Conservation (phyloP, 2,329 filamentous ascomycete genomes). For the Pseudocercospora musae region DNA sequence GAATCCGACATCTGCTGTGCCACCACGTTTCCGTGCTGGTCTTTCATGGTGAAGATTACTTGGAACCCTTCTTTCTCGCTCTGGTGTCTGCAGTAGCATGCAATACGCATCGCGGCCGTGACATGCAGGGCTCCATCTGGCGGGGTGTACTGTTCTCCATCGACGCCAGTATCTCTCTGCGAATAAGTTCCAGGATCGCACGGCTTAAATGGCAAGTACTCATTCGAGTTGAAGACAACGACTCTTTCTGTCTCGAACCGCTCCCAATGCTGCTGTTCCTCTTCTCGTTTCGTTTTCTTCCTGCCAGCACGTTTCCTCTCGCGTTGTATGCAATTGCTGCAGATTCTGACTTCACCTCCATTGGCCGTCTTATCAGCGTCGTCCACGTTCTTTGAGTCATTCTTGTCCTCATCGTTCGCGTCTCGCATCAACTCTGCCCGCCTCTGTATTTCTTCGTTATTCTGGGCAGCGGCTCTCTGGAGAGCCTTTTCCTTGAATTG, state of each 20-base stretch:
- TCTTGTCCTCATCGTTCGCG: constrained; percentile 41
- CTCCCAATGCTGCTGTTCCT: constrained; percentile 86
- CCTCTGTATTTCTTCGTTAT: constrained; percentile 40
- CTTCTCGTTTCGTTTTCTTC: constrained; percentile 89
- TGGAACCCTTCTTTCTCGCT: constrained; percentile 87
- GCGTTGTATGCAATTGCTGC: constrained; percentile 82
- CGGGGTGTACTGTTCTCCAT: constrained; percentile 30
- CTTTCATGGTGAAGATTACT: constrained; percentile 93
- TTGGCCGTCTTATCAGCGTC: constrained; percentile 73
- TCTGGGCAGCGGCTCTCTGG: constrained; percentile 51
- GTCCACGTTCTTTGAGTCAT: constrained; percentile 50
- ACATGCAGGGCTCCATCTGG: constrained; percentile 68
- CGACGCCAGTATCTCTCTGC: constrained; percentile 26
- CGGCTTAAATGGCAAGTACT: constrained; percentile 78
- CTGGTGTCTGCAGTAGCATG: constrained; percentile 95
- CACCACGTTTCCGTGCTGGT: constrained; percentile 70
- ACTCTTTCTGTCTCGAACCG: constrained; percentile 76
- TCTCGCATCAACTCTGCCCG: constrained; percentile 39
- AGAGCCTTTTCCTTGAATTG: constrained; percentile 66
- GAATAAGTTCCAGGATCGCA: constrained; percentile 43
- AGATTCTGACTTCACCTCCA: constrained; percentile 92
- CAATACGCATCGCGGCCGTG: constrained; percentile 88
- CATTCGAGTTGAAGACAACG: constrained; percentile 86
- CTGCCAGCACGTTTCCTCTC: constrained; percentile 87
- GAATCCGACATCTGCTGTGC: constrained; percentile 82